These are phyloP conservation scores for Chiua sp. DNA, from an alignment of 1,284 basidiomycete genomes.

Conservation along the genomic window DNA sequence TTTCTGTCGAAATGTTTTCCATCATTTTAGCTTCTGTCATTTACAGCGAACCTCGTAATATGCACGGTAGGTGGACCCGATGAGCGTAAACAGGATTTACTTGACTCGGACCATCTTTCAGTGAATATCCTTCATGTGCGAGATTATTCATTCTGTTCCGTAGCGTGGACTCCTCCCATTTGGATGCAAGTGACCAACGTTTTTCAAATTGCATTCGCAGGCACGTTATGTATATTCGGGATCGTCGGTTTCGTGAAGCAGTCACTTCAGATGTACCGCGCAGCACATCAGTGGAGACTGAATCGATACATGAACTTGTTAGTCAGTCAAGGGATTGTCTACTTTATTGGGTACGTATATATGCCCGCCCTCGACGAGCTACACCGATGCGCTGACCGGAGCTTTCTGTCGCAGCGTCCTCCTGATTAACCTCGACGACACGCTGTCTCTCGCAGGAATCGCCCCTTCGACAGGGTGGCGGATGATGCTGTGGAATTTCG, in stretches of 20 bases:
- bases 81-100: neutral
- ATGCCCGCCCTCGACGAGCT: no score
- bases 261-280: conserved; percentile 7
- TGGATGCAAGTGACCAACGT: neutral
- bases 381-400: neutral
- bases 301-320: neutral
- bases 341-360: conserved; percentile 11
- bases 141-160: neutral
- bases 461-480: neutral
- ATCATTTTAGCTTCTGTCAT: neutral
- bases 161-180: neutral
- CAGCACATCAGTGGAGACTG: conserved; percentile 10
- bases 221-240: conserved; percentile 8
- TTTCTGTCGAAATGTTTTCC: neutral
- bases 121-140: neutral
- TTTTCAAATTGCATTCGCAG: neutral
- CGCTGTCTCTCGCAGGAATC: neutral
- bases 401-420: neutral
- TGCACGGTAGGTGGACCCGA: neutral
- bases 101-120: neutral
- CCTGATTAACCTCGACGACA: neutral
- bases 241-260: conserved; percentile 9
- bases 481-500: neutral
- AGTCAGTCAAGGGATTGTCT: conserved; percentile 16
- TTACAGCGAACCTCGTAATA: neutral